Evolutionary conservation across 2,329 filamentous ascomycete genomes (phyloP).

Genomic region (Talaromyces sp.): DNA sequence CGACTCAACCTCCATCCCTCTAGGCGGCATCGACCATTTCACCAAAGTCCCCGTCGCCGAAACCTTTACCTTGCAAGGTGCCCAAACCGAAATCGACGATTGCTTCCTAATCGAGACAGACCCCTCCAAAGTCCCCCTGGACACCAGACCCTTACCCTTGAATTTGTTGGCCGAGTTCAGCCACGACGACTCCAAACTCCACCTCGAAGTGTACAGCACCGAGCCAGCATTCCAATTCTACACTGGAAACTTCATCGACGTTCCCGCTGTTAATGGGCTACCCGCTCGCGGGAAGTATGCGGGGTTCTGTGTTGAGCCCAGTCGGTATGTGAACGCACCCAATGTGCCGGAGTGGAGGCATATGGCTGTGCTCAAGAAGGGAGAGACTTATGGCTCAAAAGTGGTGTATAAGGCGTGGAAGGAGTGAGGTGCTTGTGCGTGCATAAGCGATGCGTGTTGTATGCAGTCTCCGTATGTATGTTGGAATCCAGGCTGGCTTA

Average conservation of each 20-base stretch:
- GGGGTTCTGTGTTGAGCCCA: slow-evolving; percentile 90
- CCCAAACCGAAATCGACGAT: slow-evolving; percentile 76
- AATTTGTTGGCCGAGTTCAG: slow-evolving; percentile 65
- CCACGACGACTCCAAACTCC: slow-evolving; percentile 69
- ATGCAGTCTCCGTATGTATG: background rate
- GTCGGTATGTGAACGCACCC: slow-evolving; percentile 81
- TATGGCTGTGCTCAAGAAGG: slow-evolving; percentile 78
- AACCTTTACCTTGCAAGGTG: slow-evolving; percentile 67
- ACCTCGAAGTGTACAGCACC: slow-evolving; percentile 83
- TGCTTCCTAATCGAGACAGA: slow-evolving; percentile 77
- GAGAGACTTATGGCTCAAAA: slow-evolving; percentile 73
- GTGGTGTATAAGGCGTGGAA: slow-evolving; percentile 86
- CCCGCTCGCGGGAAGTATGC: slow-evolving; percentile 64
- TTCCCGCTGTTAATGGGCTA: slow-evolving; percentile 58
- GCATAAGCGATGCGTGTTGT: background rate
- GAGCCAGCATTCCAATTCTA: slow-evolving; percentile 98
- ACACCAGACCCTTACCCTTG: slow-evolving; percentile 63
- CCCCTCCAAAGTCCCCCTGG: slow-evolving; percentile 57
- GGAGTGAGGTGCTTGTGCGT: slow-evolving; percentile 41
- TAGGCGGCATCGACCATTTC: slow-evolving; percentile 60
- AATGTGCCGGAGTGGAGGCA: slow-evolving; percentile 76
- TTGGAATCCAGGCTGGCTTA: background rate
- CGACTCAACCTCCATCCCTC: slow-evolving; percentile 70
- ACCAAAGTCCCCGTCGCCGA: slow-evolving; percentile 62
- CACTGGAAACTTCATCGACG: slow-evolving; percentile 78